phyloP scores from a whole-genome alignment of 1,284 basidiomycete genomes.

The Rhodotorula sp. region DNA sequence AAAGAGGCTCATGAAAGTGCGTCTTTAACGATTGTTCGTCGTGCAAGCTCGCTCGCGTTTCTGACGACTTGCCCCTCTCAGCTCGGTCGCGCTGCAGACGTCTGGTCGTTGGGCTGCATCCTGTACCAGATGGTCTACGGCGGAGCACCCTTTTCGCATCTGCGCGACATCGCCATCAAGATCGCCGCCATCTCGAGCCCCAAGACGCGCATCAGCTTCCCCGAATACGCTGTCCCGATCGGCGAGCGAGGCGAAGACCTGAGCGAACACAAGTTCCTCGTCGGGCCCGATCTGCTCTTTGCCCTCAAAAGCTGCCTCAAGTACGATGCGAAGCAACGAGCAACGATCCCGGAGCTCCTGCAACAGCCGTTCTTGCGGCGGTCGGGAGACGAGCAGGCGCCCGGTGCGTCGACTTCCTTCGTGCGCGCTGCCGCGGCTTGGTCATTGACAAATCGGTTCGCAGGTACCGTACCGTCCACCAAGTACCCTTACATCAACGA shows the following conservation, averaged over 20 bases:
- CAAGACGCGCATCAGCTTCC: constrained; percentile 69
- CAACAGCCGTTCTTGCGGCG: constrained; percentile 31
- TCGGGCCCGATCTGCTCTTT: constrained; percentile 66
- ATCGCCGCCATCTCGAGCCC: constrained; percentile 81
- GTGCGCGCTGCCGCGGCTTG: no score
- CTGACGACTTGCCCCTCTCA: neutral
- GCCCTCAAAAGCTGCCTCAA: constrained; percentile 72
- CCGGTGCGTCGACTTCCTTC: neutral
- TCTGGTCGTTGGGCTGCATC: constrained; percentile 98
- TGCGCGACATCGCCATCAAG: constrained; percentile 80
- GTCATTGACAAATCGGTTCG: neutral
- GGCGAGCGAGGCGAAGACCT: constrained; percentile 59
- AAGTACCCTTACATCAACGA: constrained; percentile 17
- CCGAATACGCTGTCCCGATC: constrained; percentile 61
- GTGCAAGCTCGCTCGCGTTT: neutral
- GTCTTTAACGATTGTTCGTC: neutral
- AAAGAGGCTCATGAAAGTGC: constrained; percentile 44
- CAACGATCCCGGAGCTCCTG: constrained; percentile 68
- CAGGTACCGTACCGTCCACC: neutral
- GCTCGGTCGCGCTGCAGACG: constrained; percentile 67
- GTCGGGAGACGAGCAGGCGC: constrained; percentile 18
- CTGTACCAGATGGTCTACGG: constrained; percentile 96
- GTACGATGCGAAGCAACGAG: constrained; percentile 70
- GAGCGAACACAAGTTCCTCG: constrained; percentile 62
- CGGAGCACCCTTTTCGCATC: constrained; percentile 80